Conservation (phyloP, 1,139 yeast genomes). For the Suhomyces taliae region DNA sequence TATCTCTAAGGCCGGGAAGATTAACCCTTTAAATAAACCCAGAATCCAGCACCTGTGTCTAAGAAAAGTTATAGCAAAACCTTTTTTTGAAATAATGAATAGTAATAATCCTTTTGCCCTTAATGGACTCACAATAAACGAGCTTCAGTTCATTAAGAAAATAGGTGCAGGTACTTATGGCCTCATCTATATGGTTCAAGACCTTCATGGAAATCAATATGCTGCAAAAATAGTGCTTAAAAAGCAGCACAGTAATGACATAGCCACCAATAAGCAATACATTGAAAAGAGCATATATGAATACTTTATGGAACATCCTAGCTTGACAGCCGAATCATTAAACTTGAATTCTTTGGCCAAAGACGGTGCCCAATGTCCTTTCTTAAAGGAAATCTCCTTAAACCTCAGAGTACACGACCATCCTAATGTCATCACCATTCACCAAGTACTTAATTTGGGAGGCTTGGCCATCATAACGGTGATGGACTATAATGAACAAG, state of each 20-base stretch:
- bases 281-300: constrained; percentile 31
- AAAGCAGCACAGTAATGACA: constrained; percentile 28
- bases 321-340: constrained; percentile 27
- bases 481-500: constrained; percentile 82
- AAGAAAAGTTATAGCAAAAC: too few species aligned
- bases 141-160: constrained; percentile 49
- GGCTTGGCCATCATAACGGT: constrained; percentile 62
- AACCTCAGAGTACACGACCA: constrained; percentile 77
- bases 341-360: constrained; percentile 44
- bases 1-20: too few species aligned
- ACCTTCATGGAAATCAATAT: constrained; percentile 46
- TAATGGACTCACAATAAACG: constrained; percentile 34
- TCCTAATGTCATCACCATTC: constrained; percentile 73
- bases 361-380: constrained; percentile 45
- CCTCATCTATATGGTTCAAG: constrained; percentile 70
- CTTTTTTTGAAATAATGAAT: neutral
- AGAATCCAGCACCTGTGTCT: too few species aligned
- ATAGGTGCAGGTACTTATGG: constrained; percentile 94
- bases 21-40: too few species aligned
- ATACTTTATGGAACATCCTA: constrained; percentile 27
- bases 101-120: constrained; percentile 8
- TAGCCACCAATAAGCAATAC: constrained; percentile 31
- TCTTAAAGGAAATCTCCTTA: constrained; percentile 66
- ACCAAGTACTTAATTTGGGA: constrained; percentile 63
- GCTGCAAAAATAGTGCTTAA: constrained; percentile 79